Conservation (phyloP, 805 yeast species). For the Millerozyma acaciae region DNA sequence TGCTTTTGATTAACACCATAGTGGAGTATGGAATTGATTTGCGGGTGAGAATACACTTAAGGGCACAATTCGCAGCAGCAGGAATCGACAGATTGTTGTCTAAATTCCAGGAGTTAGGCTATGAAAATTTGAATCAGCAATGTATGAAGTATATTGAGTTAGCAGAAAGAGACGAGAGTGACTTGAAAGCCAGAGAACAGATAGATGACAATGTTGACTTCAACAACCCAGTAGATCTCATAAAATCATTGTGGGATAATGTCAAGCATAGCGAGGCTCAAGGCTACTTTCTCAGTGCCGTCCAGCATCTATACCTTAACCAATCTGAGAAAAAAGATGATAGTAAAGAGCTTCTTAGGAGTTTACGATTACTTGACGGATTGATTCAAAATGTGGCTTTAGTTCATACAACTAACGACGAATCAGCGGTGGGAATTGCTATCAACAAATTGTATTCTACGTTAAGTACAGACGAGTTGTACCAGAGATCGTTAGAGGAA, state of each 20-base stretch:
- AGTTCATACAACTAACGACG: constrained; percentile 46
- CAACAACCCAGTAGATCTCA: constrained; percentile 68
- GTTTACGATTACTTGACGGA: constrained; percentile 62
- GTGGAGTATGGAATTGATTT: constrained; percentile 43
- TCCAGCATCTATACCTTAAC: constrained; percentile 62
- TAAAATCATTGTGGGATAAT: constrained; percentile 54
- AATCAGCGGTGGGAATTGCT: constrained; percentile 62
- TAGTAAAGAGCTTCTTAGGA: constrained; percentile 43
- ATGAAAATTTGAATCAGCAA: constrained; percentile 61
- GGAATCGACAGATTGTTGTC: constrained; percentile 53
- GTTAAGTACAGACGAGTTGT: constrained; percentile 82
- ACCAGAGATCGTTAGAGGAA: constrained; percentile 61
- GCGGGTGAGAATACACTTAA: constrained; percentile 50
- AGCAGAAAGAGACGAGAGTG: constrained; percentile 53
- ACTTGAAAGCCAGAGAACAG: constrained; percentile 30
- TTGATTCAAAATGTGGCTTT: constrained; percentile 58
- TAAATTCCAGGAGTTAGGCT: constrained; percentile 49
- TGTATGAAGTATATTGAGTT: constrained; percentile 56
- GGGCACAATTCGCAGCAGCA: constrained; percentile 56
- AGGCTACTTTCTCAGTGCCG: constrained; percentile 54
- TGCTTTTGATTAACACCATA: constrained; percentile 67
- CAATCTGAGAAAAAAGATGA: constrained; percentile 49
- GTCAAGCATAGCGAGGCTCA: constrained; percentile 59
- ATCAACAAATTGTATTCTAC: constrained; percentile 68
- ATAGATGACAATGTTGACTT: constrained; percentile 48